Conservation (phyloP, 192 early-diverging fungal genomes). For the Powellomyces hirtus region DNA sequence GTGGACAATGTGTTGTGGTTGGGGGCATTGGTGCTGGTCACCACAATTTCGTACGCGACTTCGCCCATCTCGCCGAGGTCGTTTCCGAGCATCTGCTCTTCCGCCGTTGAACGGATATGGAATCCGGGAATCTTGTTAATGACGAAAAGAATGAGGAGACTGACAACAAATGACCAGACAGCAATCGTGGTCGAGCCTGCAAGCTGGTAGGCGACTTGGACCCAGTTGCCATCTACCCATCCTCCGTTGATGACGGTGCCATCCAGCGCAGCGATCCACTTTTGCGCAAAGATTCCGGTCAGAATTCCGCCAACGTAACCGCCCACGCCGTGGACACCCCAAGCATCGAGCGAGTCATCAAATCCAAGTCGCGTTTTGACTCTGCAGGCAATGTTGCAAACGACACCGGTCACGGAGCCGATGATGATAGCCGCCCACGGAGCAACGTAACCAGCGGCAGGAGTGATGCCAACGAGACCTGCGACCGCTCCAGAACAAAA, state of each 20-base stretch:
- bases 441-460: conserved; percentile 83
- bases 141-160: conserved; percentile 69
- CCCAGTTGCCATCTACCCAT: conserved; percentile 68
- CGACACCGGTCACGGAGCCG: conserved; percentile 68
- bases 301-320: conserved; percentile 81
- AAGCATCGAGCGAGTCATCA: conserved; percentile 92
- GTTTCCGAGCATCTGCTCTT: conserved; percentile 73
- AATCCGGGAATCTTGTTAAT: conserved; percentile 81
- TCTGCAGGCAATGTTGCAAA: conserved; percentile 79
- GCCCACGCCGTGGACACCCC: conserved; percentile 57
- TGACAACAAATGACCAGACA: conserved; percentile 73
- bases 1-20: background rate
- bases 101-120: conserved; percentile 72
- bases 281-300: conserved; percentile 88
- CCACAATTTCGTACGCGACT: conserved; percentile 58
- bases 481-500: conserved; percentile 59
- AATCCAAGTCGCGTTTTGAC: conserved; percentile 82
- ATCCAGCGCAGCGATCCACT: conserved; percentile 69
- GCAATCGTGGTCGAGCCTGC: conserved; percentile 61
- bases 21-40: background rate
- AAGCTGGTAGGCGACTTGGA: conserved; percentile 69
- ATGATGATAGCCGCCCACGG: conserved; percentile 80
- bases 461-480: conserved; percentile 91
- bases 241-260: conserved; percentile 45
- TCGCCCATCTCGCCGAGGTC: conserved; percentile 91